phyloP scores from a whole-genome alignment of 352 stramenopile genomes.

The Globisporangium heterothallicum region DNA sequence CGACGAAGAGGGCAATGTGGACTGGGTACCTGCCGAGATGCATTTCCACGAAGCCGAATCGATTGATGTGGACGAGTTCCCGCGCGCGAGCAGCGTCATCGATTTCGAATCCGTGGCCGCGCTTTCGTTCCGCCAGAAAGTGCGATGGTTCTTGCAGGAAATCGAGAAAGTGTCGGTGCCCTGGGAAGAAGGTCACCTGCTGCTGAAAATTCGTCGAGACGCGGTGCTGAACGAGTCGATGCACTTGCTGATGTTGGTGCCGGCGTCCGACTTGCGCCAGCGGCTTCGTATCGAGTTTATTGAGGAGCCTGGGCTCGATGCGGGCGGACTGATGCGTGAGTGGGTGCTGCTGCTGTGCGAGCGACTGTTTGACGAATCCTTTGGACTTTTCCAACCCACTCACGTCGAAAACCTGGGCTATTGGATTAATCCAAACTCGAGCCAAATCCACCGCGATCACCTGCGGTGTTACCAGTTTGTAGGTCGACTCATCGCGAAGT shows the following conservation, averaged over 20 bases:
- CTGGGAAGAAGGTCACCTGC: slow-evolving; percentile 75
- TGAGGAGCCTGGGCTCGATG: slow-evolving; percentile 70
- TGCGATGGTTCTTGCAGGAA: slow-evolving; percentile 76
- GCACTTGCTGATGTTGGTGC: slow-evolving; percentile 77
- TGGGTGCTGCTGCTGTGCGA: slow-evolving; percentile 78
- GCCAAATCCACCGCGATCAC: slow-evolving; percentile 61
- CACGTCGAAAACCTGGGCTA: slow-evolving; percentile 75
- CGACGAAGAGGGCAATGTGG: slow-evolving; percentile 55
- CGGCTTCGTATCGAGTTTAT: slow-evolving; percentile 82
- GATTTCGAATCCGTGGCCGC: slow-evolving; percentile 74
- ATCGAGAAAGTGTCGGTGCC: slow-evolving; percentile 68
- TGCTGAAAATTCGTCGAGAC: slow-evolving; percentile 75
- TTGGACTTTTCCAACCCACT: slow-evolving; percentile 66
- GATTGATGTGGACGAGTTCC: slow-evolving; percentile 75
- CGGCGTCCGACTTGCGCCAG: slow-evolving; percentile 59
- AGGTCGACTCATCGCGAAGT: slow-evolving; percentile 71
- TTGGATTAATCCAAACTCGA: slow-evolving; percentile 79
- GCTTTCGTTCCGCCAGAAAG: slow-evolving; percentile 64
- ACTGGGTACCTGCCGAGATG: slow-evolving; percentile 68
- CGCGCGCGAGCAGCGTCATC: slow-evolving; percentile 60
- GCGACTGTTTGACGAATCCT: slow-evolving; percentile 73
- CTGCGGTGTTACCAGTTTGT: slow-evolving; percentile 74
- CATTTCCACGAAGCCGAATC: slow-evolving; percentile 52
- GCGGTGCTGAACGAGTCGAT: slow-evolving; percentile 75
- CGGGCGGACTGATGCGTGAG: slow-evolving; percentile 67